These are phyloP conservation scores for Candida xiaguanensis DNA, from an alignment of 805 yeast genomes.

Conservation along the genomic window DNA sequence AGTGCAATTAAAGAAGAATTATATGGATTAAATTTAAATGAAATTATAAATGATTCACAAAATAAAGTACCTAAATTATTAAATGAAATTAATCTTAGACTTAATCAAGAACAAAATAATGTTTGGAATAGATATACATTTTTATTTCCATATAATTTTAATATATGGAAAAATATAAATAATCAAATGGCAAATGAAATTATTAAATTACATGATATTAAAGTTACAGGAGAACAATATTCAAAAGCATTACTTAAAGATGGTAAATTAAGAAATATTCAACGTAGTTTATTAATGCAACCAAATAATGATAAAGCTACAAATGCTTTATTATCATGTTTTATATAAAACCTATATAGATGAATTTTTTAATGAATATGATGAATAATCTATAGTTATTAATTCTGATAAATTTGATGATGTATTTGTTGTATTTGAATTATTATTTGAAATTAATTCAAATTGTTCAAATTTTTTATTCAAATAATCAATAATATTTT, in stretches of 20 bases:
- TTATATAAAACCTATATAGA: constrained; percentile 6
- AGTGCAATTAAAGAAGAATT: constrained; percentile 69
- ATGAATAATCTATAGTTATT: constrained; percentile 42
- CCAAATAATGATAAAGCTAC: constrained; percentile 37
- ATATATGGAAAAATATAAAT: constrained; percentile 68
- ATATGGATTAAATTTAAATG: constrained; percentile 42
- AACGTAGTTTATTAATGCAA: constrained; percentile 62
- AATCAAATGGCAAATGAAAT: constrained; percentile 53
- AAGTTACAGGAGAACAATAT: constrained; percentile 48
- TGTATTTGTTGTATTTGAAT: neutral
- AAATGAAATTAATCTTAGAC: constrained; percentile 44
- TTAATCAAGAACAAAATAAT: constrained; percentile 19
- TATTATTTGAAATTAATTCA: constrained; percentile 21
- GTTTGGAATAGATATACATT: constrained; percentile 70
- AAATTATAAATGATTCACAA: constrained; percentile 47
- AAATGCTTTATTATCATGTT: constrained; percentile 8
- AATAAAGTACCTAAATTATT: constrained; percentile 59
- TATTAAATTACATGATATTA: constrained; percentile 48
- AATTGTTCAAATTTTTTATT: constrained; percentile 33
- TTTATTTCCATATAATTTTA: constrained; percentile 66
- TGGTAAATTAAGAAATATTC: constrained; percentile 52
- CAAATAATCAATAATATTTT: constrained; percentile 42
- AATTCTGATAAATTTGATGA: constrained; percentile 20
- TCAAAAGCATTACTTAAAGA: constrained; percentile 48
- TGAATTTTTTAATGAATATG: constrained; percentile 35